Base-by-base conservation (phyloP, 2,329 filamentous ascomycete species). In the Curvularia lunata region DNA sequence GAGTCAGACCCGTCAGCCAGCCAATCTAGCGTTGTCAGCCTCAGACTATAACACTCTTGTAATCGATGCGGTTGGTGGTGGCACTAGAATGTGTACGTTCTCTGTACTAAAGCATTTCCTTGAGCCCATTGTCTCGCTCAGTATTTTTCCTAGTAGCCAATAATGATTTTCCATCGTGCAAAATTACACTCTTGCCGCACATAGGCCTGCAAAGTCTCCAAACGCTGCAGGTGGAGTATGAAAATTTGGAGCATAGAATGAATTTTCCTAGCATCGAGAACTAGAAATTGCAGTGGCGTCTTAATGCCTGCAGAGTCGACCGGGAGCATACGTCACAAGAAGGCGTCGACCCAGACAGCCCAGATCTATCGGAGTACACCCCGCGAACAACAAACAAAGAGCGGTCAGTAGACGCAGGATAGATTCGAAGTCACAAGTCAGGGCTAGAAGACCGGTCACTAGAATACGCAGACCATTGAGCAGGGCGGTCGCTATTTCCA, bases 321-420 rank as follows among this genome's bases (percentile, higher is more conserved):
- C 3, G 34, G 18, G 34, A 40, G 10, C 5, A 40, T 27, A 27
- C 47, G 8, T 8, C 23, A n/a, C 34, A 23, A 28, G 57, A 48
- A 52, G 66, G 70, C 28, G 48, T 58, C 37, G 65, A 70, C 48
- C 52, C 70, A 3, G 66, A 68, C 47, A 48, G 43, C 19, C 45
- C 62, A 18, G 62, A 63, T 4, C 64, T 63, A 1, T 67, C 69
- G n/a, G 61, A 61, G 2, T 72, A 71, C 49, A 65, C 63, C 10
- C 48, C 55, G 18, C 54, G 54, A 3, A 50, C 56, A 7, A 56
- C 60, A 5, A 48, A 57, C 0, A 58, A 56, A 37, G 68, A 71
- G 45, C 13, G 50, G 25, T 56, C 61, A 5, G 42, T 70, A 32
- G 64, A 68, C n/a, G 66, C 61, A 10, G 56, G 69, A 55, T 58